Percentiles rank a stretch among this genome's conserved stretches.
These are phyloP conservation scores for Solanum habrochaites DNA, from an alignment of 257 asterid species.

Conservation along the genomic window DNA sequence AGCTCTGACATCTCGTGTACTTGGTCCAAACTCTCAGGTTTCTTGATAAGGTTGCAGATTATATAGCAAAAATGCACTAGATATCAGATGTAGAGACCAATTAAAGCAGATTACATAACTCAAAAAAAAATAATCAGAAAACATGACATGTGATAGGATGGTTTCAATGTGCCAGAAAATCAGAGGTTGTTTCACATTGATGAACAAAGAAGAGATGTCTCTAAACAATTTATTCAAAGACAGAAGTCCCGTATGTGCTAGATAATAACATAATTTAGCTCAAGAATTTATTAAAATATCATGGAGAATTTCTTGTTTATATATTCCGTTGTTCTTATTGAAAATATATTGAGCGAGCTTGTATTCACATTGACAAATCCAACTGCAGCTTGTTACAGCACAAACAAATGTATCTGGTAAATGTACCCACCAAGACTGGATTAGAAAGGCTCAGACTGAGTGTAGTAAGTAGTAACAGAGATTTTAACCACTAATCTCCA, in stretches of 20 bases:
- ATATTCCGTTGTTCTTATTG: not conserved
- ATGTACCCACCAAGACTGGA: not conserved
- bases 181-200: not conserved
- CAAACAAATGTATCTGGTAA: not conserved
- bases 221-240: not conserved
- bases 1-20: slow-evolving; percentile 71
- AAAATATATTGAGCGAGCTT: not conserved
- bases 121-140: not conserved
- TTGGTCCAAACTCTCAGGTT: slow-evolving; percentile 56
- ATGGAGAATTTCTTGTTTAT: not conserved
- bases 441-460: not conserved
- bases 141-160: not conserved
- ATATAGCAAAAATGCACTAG: slow-evolving; percentile 69
- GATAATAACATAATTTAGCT: not conserved
- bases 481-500: too few species aligned
- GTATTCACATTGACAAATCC: not conserved
- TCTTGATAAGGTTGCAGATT: slow-evolving; percentile 77
- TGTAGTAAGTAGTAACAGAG: not conserved
- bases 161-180: not conserved
- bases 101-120: too few species aligned
- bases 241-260: not conserved
- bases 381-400: not conserved
- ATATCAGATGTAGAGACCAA: slow-evolving; percentile 27
- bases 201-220: not conserved
- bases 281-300: not conserved